A percentile compares a stretch with the other conserved stretches of the same genome.
phyloP scores from a whole-genome alignment of 164 flowering plant genomes.

The Paratinospora sagittata region DNA sequence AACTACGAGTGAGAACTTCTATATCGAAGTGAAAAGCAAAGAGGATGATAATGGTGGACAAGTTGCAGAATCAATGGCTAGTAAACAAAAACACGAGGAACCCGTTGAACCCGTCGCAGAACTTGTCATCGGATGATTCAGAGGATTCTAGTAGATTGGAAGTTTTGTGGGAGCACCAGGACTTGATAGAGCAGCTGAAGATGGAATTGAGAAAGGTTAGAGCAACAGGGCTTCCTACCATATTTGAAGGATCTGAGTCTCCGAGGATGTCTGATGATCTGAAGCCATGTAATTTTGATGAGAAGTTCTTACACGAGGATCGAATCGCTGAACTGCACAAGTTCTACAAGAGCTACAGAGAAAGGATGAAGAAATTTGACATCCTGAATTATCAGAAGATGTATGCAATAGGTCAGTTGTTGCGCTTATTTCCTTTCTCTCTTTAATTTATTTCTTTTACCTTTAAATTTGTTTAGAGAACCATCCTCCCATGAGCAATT shows the following conservation, averaged over 20 bases:
- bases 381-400: too few relatives aligned
- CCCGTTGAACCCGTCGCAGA: constrained; percentile 21
- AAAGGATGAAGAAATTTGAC: constrained; percentile 83
- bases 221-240: constrained; percentile 83
- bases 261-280: constrained; percentile 69
- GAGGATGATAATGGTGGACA: too few relatives aligned
- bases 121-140: constrained; percentile 19
- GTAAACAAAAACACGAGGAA: constrained; percentile 13
- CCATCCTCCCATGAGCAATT: too few relatives aligned
- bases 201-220: constrained; percentile 75
- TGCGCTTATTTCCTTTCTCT: too few relatives aligned
- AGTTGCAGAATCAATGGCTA: neutral
- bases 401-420: too few relatives aligned
- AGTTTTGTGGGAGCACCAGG: too few relatives aligned
- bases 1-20: constrained; percentile 5
- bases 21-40: neutral
- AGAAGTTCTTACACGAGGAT: constrained; percentile 53
- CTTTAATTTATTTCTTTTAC: too few relatives aligned
- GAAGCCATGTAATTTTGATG: constrained; percentile 87
- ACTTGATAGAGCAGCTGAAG: too few relatives aligned
- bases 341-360: constrained; percentile 72
- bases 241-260: constrained; percentile 75
- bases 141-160: constrained; percentile 41
- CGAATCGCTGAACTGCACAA: constrained; percentile 62
- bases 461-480: too few relatives aligned